A percentile compares a stretch with the other conserved stretches of the same genome.
phyloP scores from a whole-genome alignment of 495 filamentous ascomycete species.

The Saxispiralis lemnorum region DNA sequence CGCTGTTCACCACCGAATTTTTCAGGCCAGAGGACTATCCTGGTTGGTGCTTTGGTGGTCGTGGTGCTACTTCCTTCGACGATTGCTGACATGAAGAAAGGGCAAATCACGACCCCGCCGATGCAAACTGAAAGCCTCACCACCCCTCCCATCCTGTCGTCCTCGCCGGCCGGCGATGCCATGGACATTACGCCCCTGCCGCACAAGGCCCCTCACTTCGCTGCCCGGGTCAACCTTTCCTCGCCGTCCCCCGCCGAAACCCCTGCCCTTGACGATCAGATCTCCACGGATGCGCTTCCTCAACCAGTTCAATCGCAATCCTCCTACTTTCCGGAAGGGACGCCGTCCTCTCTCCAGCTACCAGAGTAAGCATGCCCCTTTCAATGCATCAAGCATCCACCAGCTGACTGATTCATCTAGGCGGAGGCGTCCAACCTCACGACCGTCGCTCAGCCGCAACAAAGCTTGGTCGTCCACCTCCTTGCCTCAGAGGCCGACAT shows the following conservation, averaged over 20 bases:
- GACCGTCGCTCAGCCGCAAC: constrained; percentile 42
- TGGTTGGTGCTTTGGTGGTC: constrained; percentile 38
- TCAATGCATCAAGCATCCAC: neutral
- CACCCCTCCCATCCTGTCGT: constrained; percentile 67
- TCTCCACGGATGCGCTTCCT: constrained; percentile 20
- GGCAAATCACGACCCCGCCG: constrained; percentile 69
- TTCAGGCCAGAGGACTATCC: constrained; percentile 47
- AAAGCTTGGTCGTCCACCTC: constrained; percentile 40
- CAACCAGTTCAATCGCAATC: constrained; percentile 12
- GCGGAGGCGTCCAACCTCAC: constrained; percentile 38
- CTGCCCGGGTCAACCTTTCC: constrained; percentile 40
- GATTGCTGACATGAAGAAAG: constrained; percentile 20
- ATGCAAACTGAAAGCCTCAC: constrained; percentile 51
- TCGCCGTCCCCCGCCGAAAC: constrained; percentile 44
- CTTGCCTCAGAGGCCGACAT: constrained; percentile 28
- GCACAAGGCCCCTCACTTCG: constrained; percentile 58
- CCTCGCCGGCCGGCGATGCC: constrained; percentile 63
- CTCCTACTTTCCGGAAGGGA: constrained; percentile 5
- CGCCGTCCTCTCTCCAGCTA: constrained; percentile 16
- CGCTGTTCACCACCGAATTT: constrained; percentile 72
- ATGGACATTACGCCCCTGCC: constrained; percentile 95
- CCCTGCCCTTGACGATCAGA: constrained; percentile 19
- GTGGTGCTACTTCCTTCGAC: neutral
- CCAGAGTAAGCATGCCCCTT: constrained; percentile 18
- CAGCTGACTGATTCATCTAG: constrained; percentile 21